Evolutionary conservation across 352 stramenopile genomes (phyloP).

Genomic region (Thraustochytrium sp.): DNA sequence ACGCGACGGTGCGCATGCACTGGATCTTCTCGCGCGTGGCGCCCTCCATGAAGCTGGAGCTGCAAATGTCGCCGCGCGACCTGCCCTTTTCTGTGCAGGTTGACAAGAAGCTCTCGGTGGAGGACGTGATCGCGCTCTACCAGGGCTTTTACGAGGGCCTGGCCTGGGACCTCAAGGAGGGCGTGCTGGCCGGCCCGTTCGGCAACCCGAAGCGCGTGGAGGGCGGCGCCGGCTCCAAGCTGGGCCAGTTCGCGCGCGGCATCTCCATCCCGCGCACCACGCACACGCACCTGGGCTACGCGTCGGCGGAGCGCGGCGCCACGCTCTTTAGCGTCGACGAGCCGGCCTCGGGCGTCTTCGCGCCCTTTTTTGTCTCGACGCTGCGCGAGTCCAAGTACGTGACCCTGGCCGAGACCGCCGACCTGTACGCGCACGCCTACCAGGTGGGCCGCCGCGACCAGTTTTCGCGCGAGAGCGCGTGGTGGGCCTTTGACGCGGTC

Average conservation of each 20-base stretch:
- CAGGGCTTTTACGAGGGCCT: conserved; percentile 87
- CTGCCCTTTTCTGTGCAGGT: conserved; percentile 79
- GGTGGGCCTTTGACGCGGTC: conserved; percentile 76
- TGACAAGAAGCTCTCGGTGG: conserved; percentile 61
- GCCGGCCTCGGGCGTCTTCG: conserved; percentile 12
- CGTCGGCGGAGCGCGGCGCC: background rate
- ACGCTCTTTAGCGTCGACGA: conserved; percentile 24
- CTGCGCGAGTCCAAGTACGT: background rate
- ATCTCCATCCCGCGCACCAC: conserved; percentile 86
- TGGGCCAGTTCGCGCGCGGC: conserved; percentile 73
- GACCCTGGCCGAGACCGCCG: background rate
- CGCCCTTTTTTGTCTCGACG: conserved; percentile 1
- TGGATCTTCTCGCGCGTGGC: conserved; percentile 72
- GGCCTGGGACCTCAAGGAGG: conserved; percentile 77
- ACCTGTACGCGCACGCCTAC: conserved; percentile 49
- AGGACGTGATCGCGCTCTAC: conserved; percentile 81
- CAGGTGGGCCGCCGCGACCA: conserved; percentile 62
- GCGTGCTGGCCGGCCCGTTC: conserved; percentile 71
- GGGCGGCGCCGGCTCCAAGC: conserved; percentile 10
- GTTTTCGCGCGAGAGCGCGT: conserved; percentile 63
- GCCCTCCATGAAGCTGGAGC: conserved; percentile 63
- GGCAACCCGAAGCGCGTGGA: conserved; percentile 81
- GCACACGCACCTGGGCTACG: conserved; percentile 57
- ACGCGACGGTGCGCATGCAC: conserved; percentile 81
- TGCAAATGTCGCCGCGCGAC: conserved; percentile 64